Base-by-base conservation (phyloP, 495 filamentous ascomycete species). In the Hypoxylon subgilvum region DNA sequence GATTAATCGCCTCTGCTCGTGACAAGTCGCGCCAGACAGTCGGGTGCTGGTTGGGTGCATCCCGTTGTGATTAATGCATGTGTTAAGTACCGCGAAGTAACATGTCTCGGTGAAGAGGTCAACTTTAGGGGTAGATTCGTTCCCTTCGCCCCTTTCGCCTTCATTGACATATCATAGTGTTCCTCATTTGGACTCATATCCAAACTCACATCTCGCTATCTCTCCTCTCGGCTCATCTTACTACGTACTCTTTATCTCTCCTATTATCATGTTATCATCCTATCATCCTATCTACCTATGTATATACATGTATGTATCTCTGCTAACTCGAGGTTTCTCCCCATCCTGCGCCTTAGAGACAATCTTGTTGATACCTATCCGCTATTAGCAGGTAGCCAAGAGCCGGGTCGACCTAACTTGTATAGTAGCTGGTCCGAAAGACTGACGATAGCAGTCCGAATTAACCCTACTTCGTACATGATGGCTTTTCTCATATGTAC, bases 1-100 rank as follows among this genome's bases (percentile, higher is more conserved):
- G n/a, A 44, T 38, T 31, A 44, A 27, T 38, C 28, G 32, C 34
- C 23, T 19, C 28, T 27, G 47, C 47, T 57, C 35, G 47, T 48
- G 51, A 43, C 41, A 36, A 63, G 21, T 52, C 60, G 53, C 47
- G n/a, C 60, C 60, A 50, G 58, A 63, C 60, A 53, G 60, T 57
- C 53, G 60, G 60, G 53, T 53, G 42, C 48, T 54, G 31, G 53
- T 53, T 40, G 36, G 53, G 30, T 34, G 46, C 46, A 41, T 62
- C 45, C 42, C 21, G 42, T 52, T 32, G 41, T 30, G 18, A 63
- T 63, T 52, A 48, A 57, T 50, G 35, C 43, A 40, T 54, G 48
- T 44, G 47, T 39, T 40, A 57, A 63, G 47, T 57, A 63, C 41
- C 17, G 6, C 39, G 22, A 19, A 19, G 55, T 51, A 58, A 43